Base-by-base conservation (phyloP, 108 stramenopile species). In the Skeletonema tropicum region DNA sequence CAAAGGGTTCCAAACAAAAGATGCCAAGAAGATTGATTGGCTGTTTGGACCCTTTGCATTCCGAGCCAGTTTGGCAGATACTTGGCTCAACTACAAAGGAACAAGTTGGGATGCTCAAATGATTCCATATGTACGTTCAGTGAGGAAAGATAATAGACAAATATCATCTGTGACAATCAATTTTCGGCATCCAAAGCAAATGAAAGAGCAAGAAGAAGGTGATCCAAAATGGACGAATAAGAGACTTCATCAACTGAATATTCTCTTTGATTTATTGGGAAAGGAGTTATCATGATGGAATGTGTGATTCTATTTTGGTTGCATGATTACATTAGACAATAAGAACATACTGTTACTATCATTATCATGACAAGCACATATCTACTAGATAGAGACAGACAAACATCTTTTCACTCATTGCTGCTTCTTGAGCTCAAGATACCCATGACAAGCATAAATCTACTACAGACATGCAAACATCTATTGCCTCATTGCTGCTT, bases 51-150 rank as follows among this genome's bases (percentile, higher is more conserved):
- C 87, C 8, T 67, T 90, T 60, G 83, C 87, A 38, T 84, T 85
- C 26, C 48, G 77, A 21, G 31, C 55, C 12, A 57, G 55, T 13
- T 61, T 83, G 66, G 80, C 76, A 2, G 29, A 71, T 17, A 26
- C 42, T 60, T 90, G 89, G 87, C 46, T 77, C 12, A 58, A 73
- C 9, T 82, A 84, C 70, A 64, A 73, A 3, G 89, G 89, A 25
- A 83, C 76, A 4, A 52, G 64, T 29, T 90, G 81, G 76, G 89
- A 90, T 85, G 87, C 84, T 32, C 89, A 90, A 49, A 71, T 90
- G 52, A 65, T 86, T 29, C 89, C 89, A 4, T 64, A 86, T 32
- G 78, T 88, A 0, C 25, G 67, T 5, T 83, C 81, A 26, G 59
- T 79, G n/a, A 29, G 70, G 15, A 32, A 66, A 14, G 62, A 70